Base-by-base conservation (phyloP, 78 protist genomes). In the Dictyostelium discoideum region DNA sequence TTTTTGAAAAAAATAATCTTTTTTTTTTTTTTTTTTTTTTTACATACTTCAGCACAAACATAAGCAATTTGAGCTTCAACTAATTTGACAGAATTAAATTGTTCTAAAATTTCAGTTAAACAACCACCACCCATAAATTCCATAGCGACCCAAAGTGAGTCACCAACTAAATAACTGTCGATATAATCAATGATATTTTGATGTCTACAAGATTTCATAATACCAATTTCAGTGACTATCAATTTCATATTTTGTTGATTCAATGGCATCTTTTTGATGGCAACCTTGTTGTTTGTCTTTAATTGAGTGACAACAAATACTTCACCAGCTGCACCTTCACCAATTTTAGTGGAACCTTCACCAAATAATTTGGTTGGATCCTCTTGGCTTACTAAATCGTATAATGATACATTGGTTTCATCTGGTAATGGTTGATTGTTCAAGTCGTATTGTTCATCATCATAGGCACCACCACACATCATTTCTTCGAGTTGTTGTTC, bases 111-210 rank as follows among this genome's bases (percentile, higher is more conserved):
- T 26, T 97, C 98, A 3, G 99, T 95, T 32, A 98, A 95, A 32
- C 92, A 77, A 11, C 99, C 99, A 14, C 98, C 99, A 26, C 92
- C 96, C 92, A 98, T 92, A 57, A 87, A 98, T 78, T 98, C 99
- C 99, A 98, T 98, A 5, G 97, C 97, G 3, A 98, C 98, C 98
- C 98, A 97, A 26, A 98, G 67, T 13, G 96, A 82, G 7, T 93
- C 97, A 50, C 32, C 73, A 46, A 93, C 93, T 24, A 96, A 90
- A 77, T 88, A 97, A 77, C 97, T 72, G 81, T 95, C 96, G 78
- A 94, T 65, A 92, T 93, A 98, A 80, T 95, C 97, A 76, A 98
- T 96, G 39, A 98, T 97, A 92, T 97, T 97, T 79, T 83, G 93
- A 60, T 98, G 99, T 86, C 95, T 88, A 92, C 95, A 85, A 26